Evolutionary conservation across 2,329 filamentous ascomycete genomes (phyloP).

Genomic region (Pseudogymnoascus sp.): DNA sequence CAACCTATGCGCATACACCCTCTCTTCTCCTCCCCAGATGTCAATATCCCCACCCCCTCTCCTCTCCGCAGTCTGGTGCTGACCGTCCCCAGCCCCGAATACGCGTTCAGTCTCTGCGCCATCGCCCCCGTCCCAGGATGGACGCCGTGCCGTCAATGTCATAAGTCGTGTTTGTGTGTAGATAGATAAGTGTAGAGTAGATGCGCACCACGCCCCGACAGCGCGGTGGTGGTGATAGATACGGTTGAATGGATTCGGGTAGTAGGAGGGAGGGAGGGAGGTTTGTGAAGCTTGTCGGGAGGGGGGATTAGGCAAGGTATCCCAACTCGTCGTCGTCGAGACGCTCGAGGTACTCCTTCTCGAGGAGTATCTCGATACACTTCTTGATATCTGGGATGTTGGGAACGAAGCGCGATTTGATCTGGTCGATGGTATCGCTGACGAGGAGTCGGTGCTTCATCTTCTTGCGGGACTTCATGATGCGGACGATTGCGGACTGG

Average conservation of each 20-base stretch:
- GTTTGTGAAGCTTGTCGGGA: neutral
- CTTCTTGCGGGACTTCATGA: constrained; percentile 99
- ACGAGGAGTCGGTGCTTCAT: constrained; percentile 97
- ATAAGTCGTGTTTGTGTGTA: neutral
- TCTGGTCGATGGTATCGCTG: constrained; percentile 91
- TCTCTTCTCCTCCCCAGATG: neutral
- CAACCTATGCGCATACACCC: neutral
- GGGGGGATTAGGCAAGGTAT: constrained; percentile 67
- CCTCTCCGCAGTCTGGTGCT: neutral
- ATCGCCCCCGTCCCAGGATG: neutral
- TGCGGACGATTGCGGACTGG: constrained; percentile 94
- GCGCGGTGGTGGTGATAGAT: neutral
- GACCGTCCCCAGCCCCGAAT: neutral
- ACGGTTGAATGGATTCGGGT: neutral
- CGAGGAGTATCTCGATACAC: constrained; percentile 95
- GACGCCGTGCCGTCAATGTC: neutral
- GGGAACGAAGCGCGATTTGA: constrained; percentile 84
- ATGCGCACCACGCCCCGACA: neutral
- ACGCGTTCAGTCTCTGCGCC: neutral
- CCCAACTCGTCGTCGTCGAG: constrained; percentile 90
- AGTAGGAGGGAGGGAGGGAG: neutral
- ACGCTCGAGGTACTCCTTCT: constrained; percentile 98
- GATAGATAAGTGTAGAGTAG: neutral
- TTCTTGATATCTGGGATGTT: constrained; percentile 98
- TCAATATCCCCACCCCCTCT: neutral